Evolutionary conservation across 495 filamentous ascomycete genomes (phyloP).

Genomic region (Penicillium robsamsonii): DNA sequence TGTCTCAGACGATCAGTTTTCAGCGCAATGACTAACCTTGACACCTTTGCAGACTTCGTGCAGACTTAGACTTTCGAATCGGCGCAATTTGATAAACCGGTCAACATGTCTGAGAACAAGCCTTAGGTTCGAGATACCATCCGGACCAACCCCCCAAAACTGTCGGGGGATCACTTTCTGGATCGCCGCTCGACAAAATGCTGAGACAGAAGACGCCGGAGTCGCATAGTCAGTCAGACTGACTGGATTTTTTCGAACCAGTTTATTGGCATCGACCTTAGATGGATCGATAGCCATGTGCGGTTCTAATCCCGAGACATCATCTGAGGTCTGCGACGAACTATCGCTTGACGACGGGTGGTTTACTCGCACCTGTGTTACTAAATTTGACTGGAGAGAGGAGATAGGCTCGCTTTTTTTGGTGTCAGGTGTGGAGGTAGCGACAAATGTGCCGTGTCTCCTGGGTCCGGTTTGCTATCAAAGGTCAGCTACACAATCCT

Average conservation of each 20-base stretch:
- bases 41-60: conserved; percentile 75
- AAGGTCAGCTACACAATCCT: conserved; percentile 10
- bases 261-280: background rate
- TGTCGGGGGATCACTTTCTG: conserved; percentile 68
- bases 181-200: conserved; percentile 81
- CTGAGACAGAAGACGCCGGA: conserved; percentile 68
- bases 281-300: background rate
- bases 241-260: conserved; percentile 19
- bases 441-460: conserved; percentile 20
- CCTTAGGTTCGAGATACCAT: conserved; percentile 55
- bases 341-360: conserved; percentile 2
- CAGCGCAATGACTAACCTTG: conserved; percentile 52
- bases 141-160: conserved; percentile 66
- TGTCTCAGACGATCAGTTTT: background rate
- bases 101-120: conserved; percentile 66
- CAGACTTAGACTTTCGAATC: conserved; percentile 77
- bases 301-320: background rate
- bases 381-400: conserved; percentile 24
- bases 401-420: conserved; percentile 11
- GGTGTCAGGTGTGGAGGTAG: conserved; percentile 11
- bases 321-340: background rate
- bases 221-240: conserved; percentile 70
- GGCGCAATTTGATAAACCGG: conserved; percentile 70
- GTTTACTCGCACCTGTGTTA: conserved; percentile 30
- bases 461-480: conserved; percentile 32